Base-by-base conservation (phyloP, 495 filamentous ascomycete genomes). In the Aspergillus diversus region DNA sequence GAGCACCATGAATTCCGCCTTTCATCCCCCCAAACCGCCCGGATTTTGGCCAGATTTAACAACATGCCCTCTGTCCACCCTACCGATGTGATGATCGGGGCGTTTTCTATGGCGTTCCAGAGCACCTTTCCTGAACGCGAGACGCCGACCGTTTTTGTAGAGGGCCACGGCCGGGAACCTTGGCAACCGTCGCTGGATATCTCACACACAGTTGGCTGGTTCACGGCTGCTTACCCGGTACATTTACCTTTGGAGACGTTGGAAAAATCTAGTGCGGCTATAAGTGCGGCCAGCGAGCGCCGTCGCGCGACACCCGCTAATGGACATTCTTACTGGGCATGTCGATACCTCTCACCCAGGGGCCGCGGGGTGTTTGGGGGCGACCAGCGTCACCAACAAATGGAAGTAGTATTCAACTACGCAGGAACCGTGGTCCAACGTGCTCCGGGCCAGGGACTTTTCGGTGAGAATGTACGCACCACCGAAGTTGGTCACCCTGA, bases 381-480 rank as follows among this genome's bases (percentile, higher is more conserved):
- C 9, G 57, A 59, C 12, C 15, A 33, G 5, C 57, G 48, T 31
- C 57, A 59, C 17, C 43, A 52, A n/a, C 31, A 59, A 52, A 59
- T 59, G 57, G 57, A 59, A 21, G 32, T 59, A 7, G 57, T 59
- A 11, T 52, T 59, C 47, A 59, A 59, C 34, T 59, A 59, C 13
- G 57, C 57, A 31, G 57, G 57, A 5, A 52, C 33, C 16, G 48
- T 59, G 9, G 48, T 59, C 9, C 57, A 59, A 15, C 57, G 57
- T 12, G 57, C 57, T 7, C 57, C 43, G 5, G 47, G n/a, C 9
- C 57, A 51, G n/a, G 33, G 17, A 2, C 48, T 59, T 17, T 59
- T 59, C 15, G 47, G 33, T 2, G 57, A 59, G 8, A 27, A 31
- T 15, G 57, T 59, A 33, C 57, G 32, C 11, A 52, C 47, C n/a